Conservation (phyloP, 2,329 filamentous ascomycete species). For the Pyricularia pennisetigena region DNA sequence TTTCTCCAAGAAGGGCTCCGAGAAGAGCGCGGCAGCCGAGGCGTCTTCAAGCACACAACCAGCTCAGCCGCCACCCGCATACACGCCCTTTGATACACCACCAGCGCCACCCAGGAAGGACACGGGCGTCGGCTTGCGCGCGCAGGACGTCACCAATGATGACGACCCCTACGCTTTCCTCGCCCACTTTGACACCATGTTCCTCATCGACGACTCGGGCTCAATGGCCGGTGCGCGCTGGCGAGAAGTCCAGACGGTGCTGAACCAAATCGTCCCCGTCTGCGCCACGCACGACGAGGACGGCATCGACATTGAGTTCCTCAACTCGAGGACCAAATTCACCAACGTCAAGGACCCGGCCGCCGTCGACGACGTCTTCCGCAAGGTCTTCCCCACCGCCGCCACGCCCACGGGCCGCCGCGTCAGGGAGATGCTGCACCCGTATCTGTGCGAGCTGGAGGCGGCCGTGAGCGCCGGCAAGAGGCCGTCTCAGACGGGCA, state of each 20-base stretch:
- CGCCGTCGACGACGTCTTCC: slow-evolving; percentile 61
- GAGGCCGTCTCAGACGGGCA: slow-evolving; percentile 23
- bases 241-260: slow-evolving; percentile 61
- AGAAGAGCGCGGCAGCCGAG: background rate
- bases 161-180: slow-evolving; percentile 73
- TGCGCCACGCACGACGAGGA: slow-evolving; percentile 72
- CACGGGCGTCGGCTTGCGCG: slow-evolving; percentile 6
- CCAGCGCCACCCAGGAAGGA: background rate
- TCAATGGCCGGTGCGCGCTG: slow-evolving; percentile 75
- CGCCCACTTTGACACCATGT: slow-evolving; percentile 70
- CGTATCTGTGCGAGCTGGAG: slow-evolving; percentile 55
- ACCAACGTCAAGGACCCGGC: slow-evolving; percentile 48
- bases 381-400: slow-evolving; percentile 50
- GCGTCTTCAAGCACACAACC: background rate
- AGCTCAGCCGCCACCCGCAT: background rate
- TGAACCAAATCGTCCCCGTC: slow-evolving; percentile 68
- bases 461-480: slow-evolving; percentile 18
- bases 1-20: background rate
- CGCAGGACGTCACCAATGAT: slow-evolving; percentile 23
- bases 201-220: slow-evolving; percentile 86
- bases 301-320: slow-evolving; percentile 85
- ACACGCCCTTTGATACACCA: slow-evolving; percentile 4
- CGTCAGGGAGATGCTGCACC: slow-evolving; percentile 59
- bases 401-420: slow-evolving; percentile 67
- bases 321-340: slow-evolving; percentile 64